Percentiles rank a stretch among this genome's conserved stretches.
Conservation (phyloP, 2,329 filamentous ascomycete genomes). For the Exophiala viscosa region DNA sequence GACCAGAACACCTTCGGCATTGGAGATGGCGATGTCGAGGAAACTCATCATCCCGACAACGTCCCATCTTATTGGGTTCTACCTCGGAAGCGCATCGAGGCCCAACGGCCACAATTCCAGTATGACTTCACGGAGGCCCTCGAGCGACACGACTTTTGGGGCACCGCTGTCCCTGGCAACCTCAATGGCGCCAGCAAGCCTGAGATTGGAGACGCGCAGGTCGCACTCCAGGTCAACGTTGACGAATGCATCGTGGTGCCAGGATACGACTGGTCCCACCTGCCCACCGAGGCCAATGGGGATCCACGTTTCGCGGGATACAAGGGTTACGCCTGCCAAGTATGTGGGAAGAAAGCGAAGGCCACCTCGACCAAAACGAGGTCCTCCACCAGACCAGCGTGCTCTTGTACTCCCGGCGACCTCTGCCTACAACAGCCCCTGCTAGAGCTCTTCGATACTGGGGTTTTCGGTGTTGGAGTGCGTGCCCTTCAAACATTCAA, state of each 20-base stretch:
- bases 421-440: constrained; percentile 1
- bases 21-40: constrained; percentile 1
- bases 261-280: constrained; percentile 4
- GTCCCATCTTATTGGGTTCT: constrained; percentile 15
- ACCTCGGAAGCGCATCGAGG: neutral
- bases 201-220: neutral
- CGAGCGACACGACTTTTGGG: neutral
- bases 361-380: too few species aligned
- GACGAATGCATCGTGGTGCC: constrained; percentile 4
- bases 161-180: neutral
- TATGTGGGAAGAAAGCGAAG: constrained; percentile 1
- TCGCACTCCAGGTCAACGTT: constrained; percentile 7
- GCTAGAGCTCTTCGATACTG: constrained; percentile 19
- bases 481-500: constrained; percentile 21
- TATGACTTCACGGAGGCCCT: constrained; percentile 11
- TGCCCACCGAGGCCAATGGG: neutral
- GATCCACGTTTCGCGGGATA: constrained; percentile 7
- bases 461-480: constrained; percentile 14
- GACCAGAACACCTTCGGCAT: constrained; percentile 12
- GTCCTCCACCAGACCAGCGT: neutral
- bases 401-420: constrained; percentile 14
- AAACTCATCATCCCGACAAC: constrained; percentile 7
- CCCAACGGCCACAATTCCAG: constrained; percentile 2
- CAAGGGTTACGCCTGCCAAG: neutral
- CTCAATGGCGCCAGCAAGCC: neutral